These are phyloP conservation scores for Botrytis pseudocinerea DNA, from an alignment of 2,329 filamentous ascomycete genomes.

Conservation along the genomic window DNA sequence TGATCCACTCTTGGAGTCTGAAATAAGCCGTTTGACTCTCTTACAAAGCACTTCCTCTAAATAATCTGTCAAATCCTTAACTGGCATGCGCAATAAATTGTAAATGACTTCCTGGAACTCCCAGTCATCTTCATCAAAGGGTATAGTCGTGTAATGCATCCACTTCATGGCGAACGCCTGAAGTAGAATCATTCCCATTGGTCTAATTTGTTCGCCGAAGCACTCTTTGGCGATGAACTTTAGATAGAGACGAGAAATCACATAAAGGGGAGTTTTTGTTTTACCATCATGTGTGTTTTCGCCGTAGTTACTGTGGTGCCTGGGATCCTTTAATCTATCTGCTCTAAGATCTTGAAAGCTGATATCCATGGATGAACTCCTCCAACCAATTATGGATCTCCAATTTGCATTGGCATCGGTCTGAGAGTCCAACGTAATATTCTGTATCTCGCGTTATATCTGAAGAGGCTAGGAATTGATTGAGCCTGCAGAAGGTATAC, in stretches of 20 bases:
- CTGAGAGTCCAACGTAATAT: neutral
- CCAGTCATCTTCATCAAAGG: conserved; percentile 7
- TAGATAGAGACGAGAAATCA: neutral
- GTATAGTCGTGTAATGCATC: neutral
- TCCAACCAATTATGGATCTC: neutral
- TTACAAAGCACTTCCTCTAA: neutral
- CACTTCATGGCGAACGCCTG: neutral
- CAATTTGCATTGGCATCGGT: neutral
- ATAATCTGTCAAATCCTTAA: neutral
- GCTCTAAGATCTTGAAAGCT: neutral
- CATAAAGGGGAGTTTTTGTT: neutral
- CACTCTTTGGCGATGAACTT: neutral
- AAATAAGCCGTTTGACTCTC: neutral
- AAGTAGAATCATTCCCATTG: neutral
- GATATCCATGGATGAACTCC: neutral
- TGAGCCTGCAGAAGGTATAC: neutral
- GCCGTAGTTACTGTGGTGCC: neutral
- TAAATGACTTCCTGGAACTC: neutral
- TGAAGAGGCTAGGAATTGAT: neutral
- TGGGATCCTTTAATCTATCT: neutral
- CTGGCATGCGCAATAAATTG: neutral
- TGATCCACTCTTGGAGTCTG: neutral
- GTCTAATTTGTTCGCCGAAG: neutral
- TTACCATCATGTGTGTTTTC: neutral
- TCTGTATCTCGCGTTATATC: neutral